Evolutionary conservation across 352 stramenopile genomes (phyloP), one percentile per base, ranked within the genome.

Genomic region (Phytopythium vexans): DNA sequence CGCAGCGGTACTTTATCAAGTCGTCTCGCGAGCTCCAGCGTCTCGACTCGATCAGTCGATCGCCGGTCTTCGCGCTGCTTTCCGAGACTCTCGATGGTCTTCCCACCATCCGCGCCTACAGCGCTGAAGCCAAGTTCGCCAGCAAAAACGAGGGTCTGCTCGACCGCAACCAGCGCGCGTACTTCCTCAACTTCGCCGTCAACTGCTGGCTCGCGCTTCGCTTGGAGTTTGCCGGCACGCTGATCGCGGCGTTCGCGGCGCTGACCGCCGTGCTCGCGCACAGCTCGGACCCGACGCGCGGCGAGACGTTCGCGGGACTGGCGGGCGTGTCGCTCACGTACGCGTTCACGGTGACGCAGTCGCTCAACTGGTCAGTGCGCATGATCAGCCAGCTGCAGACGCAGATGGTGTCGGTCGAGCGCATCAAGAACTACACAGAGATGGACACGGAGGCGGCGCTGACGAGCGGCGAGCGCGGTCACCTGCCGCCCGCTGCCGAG

Each of bases 21-120:
- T 94, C 77, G 2, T 85, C 87, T 54, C 76, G 84, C 15, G 96
- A 99, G 58, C 68, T 99, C 4, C 97, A 99, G 74, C 86, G 97
- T 41, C 77, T 99, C 33, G 97, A 99, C 63, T 97, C 90, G 5
- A 86, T 98, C 58, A 88, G 69, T 48, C 78, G 80, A 37, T 90
- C 90, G 39, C 97, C 97, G 14, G 89, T 99, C n/a, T 99, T 98
- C 67, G 84, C 89, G 9, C 68, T 98, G 58, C 68, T 99, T 21
- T 88, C 87, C 0, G 96, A 99, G 72, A 98, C 85, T 35, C 69
- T 99, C 8, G 86, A 93, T 52, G 97, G 97, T 16, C 77, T 99
- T 11, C 61, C 90, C 3, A 99, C 92, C 3, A 98, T 99, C 37
- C 88, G 96, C 58, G 83, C 88, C 0, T 96, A 82, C 50, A 61